A percentile compares a stretch with the other conserved stretches of the same genome.
Conservation (phyloP, 108 stramenopile genomes). For the Cyclotella sp. region DNA sequence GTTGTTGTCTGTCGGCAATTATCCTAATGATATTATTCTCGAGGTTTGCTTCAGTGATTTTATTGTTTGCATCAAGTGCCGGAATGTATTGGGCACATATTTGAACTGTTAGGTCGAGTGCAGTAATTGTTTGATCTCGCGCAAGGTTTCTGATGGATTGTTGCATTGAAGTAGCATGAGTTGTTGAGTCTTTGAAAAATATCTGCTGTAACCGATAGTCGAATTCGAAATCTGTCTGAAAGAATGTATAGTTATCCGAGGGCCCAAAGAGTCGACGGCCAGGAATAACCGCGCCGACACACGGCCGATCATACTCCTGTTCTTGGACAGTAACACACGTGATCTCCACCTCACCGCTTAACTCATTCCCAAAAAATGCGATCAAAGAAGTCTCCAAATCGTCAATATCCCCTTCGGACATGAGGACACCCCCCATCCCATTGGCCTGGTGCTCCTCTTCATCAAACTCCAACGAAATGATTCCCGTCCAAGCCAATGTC, state of each 20-base stretch:
- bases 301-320: constrained; percentile 24
- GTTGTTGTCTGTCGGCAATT: background rate
- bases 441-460: background rate
- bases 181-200: too few relatives aligned
- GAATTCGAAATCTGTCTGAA: too few relatives aligned
- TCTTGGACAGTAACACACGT: background rate
- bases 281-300: constrained; percentile 17
- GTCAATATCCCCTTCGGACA: constrained; percentile 4
- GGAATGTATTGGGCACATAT: constrained; percentile 19
- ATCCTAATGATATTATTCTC: background rate
- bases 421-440: background rate
- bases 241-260: background rate
- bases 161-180: too few relatives aligned
- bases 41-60: background rate
- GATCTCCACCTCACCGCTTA: constrained; percentile 8
- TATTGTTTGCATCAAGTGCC: background rate
- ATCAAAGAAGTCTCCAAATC: background rate
- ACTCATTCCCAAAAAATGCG: background rate
- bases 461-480: background rate
- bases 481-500: background rate
- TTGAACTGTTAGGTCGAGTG: constrained; percentile 16
- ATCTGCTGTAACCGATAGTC: too few relatives aligned
- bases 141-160: too few relatives aligned
- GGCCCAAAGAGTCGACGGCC: background rate
- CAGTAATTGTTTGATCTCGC: background rate